Conservation (phyloP, 306 rosid species). For the Abrus pulchellus region DNA sequence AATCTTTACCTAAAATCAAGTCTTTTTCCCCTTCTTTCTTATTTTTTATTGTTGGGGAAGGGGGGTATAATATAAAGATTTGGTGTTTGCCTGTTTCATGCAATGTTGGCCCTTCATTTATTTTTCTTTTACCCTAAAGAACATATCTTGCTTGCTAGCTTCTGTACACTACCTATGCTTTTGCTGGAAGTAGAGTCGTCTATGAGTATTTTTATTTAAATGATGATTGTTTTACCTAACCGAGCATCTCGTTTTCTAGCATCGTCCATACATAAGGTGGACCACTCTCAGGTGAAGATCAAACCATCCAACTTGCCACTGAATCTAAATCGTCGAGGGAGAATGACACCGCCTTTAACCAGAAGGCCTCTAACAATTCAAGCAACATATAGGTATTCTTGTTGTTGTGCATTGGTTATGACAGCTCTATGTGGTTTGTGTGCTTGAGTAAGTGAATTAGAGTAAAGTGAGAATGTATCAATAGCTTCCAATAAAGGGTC, state of each 20-base stretch:
- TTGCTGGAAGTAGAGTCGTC: slow-evolving; percentile 56
- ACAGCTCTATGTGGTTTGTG: slow-evolving; percentile 14
- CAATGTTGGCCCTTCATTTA: not conserved
- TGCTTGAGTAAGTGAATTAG: slow-evolving; percentile 7
- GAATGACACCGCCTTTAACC: slow-evolving; percentile 52
- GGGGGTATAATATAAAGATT: not conserved
- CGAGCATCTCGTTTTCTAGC: slow-evolving; percentile 49
- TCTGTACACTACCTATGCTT: not conserved
- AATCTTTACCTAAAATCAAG: slow-evolving; percentile 14
- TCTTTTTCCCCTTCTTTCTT: not conserved
- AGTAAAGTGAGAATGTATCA: slow-evolving; percentile 2
- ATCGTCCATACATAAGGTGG: slow-evolving; percentile 52
- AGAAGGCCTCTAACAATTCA: slow-evolving; percentile 69
- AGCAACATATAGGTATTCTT: slow-evolving; percentile 79
- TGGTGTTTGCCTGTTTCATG: not conserved
- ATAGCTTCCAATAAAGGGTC: not conserved
- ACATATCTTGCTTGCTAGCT: slow-evolving; percentile 12
- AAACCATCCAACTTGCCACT: slow-evolving; percentile 54
- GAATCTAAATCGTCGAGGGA: slow-evolving; percentile 49
- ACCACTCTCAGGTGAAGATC: slow-evolving; percentile 53
- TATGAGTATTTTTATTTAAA: slow-evolving; percentile 13
- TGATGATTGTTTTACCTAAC: not conserved
- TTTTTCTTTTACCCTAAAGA: slow-evolving; percentile 5
- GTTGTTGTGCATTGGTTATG: slow-evolving; percentile 1
- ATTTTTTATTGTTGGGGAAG: not conserved